Base-by-base conservation (phyloP, 305 asterid species). In the Striga hermonthica region DNA sequence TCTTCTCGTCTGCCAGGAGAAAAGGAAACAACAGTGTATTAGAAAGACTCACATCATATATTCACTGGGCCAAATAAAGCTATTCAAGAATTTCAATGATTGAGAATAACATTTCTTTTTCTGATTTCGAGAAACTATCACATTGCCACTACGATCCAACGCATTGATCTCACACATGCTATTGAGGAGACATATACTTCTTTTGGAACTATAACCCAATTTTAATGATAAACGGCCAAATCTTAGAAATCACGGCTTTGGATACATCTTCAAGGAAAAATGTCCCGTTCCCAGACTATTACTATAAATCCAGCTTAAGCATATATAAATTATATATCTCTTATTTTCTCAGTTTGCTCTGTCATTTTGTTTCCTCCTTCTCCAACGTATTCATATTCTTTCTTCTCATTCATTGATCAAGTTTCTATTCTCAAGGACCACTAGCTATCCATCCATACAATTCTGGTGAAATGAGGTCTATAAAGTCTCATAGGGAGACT, bases 1-100 rank as follows among this genome's bases (percentile, higher is more conserved):
- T 69, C 69, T 45, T 73, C 78, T 79, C 79, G 60, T 60, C 96
- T 84, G 81, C 58, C 68, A 57, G 45, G 50, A 66, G 43, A 59
- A 57, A 64, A 68, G 47, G 47, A 41, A 77, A 39, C 48, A 62
- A 61, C 15, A 9, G 12, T 64, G 54, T 28, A 49, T 70, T 36
- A 52, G 34, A 60, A 68, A 57, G 44, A 38, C 63, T 11, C 38
- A 3, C 34, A 55, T 61, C 50, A 22, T 28, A 4, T 5, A 53
- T 45, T 43, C 66, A 58, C 7, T 47, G 31, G 31, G 37, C 16
- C 11, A 13, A 60, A 16, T 53, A 39, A 34, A 40, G 41, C 38
- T 65, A 63, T 39, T 64, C 16, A 22, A 2, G 38, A 14, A n/a
- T 44, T 65, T 60, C 55, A 14, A 16, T 11, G 31, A 22, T 13